phyloP scores from a whole-genome alignment of 2,329 filamentous ascomycete genomes.

The Botrytis elliptica region DNA sequence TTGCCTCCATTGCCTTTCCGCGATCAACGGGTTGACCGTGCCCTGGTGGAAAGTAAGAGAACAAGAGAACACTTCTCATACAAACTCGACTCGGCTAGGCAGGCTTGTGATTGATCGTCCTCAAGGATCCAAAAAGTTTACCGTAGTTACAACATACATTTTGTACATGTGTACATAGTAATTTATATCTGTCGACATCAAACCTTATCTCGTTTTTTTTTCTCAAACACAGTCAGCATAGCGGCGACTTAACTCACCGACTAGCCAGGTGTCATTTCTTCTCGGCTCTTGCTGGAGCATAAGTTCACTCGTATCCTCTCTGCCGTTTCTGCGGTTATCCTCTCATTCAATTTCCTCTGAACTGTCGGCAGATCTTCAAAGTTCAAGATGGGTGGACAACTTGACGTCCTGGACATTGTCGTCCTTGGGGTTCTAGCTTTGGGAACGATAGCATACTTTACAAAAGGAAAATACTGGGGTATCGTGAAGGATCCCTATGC shows the following conservation, averaged over 20 bases:
- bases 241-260: not conserved
- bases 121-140: slow-evolving; percentile 7
- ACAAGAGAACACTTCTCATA: not conserved
- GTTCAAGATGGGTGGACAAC: slow-evolving; percentile 69
- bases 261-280: not conserved
- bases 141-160: slow-evolving; percentile 9
- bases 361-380: not conserved
- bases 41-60: not conserved
- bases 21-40: not conserved
- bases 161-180: slow-evolving; percentile 22
- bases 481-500: slow-evolving; percentile 87
- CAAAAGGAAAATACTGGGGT: slow-evolving; percentile 93
- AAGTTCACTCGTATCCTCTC: not conserved
- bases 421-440: slow-evolving; percentile 84
- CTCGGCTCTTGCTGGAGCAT: slow-evolving; percentile 30
- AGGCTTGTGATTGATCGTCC: slow-evolving; percentile 4
- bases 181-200: slow-evolving; percentile 8
- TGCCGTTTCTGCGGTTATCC: not conserved
- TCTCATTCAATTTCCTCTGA: not conserved
- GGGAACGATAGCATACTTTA: slow-evolving; percentile 93
- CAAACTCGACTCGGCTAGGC: not conserved
- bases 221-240: slow-evolving; percentile 15
- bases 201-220: not conserved
- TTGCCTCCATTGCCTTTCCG: not conserved
- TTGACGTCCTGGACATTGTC: slow-evolving; percentile 92